A percentile compares a stretch with the other conserved stretches of the same genome.
phyloP scores from a whole-genome alignment of 441 rosid genomes.

The Erysimum cheiri region DNA sequence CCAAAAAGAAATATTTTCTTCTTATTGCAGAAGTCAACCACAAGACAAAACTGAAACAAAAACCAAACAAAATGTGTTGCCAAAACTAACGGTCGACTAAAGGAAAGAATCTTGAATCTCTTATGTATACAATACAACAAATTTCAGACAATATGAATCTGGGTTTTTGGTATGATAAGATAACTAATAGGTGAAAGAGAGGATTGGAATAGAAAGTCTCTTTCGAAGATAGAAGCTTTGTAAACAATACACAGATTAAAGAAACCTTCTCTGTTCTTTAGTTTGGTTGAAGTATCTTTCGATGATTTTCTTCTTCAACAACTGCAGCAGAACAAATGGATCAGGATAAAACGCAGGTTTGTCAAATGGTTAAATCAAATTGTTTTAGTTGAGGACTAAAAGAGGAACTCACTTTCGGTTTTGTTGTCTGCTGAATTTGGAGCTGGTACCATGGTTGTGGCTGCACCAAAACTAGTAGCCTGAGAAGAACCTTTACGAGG shows the following conservation, averaged over 20 bases:
- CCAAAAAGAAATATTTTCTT: slow-evolving; percentile 17
- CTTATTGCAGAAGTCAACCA: slow-evolving; percentile 39
- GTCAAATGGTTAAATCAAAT: not conserved
- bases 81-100: not conserved
- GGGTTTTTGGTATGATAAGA: slow-evolving; percentile 15
- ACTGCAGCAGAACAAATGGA: slow-evolving; percentile 43
- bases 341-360: slow-evolving; percentile 14
- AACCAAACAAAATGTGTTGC: slow-evolving; percentile 10
- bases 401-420: slow-evolving; percentile 55
- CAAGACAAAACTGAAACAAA: slow-evolving; percentile 23
- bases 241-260: slow-evolving; percentile 6
- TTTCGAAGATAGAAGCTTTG: not conserved
- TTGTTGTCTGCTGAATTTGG: slow-evolving; percentile 51
- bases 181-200: not conserved
- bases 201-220: not conserved
- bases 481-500: slow-evolving; percentile 59
- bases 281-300: slow-evolving; percentile 74
- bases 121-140: slow-evolving; percentile 36
- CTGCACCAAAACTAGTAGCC: slow-evolving; percentile 53
- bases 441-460: slow-evolving; percentile 63
- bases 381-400: not conserved
- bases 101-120: slow-evolving; percentile 17
- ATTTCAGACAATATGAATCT: not conserved
- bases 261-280: slow-evolving; percentile 42
- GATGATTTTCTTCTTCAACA: slow-evolving; percentile 60